Conservation (phyloP, 768 basidiomycete genomes). For the Tylopilus balloui region DNA sequence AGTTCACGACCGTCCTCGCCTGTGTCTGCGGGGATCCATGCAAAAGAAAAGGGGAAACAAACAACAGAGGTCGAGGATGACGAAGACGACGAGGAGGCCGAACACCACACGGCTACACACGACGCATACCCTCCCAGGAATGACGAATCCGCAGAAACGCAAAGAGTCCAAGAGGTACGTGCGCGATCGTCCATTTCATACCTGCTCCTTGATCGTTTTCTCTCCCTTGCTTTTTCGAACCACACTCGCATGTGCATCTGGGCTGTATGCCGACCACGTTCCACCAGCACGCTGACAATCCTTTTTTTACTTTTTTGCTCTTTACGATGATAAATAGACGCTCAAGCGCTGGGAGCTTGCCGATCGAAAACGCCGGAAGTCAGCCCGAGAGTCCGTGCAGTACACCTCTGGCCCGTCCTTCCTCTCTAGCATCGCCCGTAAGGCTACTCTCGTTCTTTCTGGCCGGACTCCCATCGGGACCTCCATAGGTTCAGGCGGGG, state of each 20-base stretch:
- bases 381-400: conserved; percentile 53
- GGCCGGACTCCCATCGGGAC: conserved; percentile 34
- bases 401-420: conserved; percentile 37
- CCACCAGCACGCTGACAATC: conserved; percentile 1
- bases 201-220: background rate
- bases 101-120: conserved; percentile 17
- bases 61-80: conserved; percentile 12
- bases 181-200: background rate
- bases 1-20: conserved; percentile 19
- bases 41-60: conserved; percentile 35
- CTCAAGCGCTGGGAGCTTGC: conserved; percentile 73
- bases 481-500: conserved; percentile 27
- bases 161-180: conserved; percentile 67
- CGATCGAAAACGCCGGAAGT: conserved; percentile 72
- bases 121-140: conserved; percentile 59
- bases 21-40: conserved; percentile 1
- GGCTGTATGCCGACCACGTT: background rate
- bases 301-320: background rate
- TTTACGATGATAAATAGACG: conserved; percentile 43
- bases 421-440: conserved; percentile 53
- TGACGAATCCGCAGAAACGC: conserved; percentile 64
- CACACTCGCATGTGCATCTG: background rate
- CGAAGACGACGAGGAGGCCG: conserved; percentile 23
- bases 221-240: background rate
- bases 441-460: conserved; percentile 57